phyloP scores from a whole-genome alignment of 2,329 filamentous ascomycete genomes.

The Cladosporium sp. region DNA sequence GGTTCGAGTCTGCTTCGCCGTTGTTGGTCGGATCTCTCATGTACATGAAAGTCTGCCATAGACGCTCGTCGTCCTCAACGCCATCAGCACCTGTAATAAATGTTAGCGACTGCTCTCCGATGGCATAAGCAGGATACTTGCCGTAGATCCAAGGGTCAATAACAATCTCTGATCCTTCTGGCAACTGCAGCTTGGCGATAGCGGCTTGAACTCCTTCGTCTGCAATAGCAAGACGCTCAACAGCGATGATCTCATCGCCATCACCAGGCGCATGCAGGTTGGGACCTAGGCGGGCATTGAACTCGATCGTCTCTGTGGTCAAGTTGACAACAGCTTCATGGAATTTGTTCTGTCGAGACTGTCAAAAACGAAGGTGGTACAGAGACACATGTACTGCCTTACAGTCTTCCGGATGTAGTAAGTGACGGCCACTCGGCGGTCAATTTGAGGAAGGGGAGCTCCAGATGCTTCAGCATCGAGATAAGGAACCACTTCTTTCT shows the following conservation, averaged over 20 bases:
- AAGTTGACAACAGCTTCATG: conserved; percentile 64
- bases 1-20: conserved; percentile 64
- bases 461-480: conserved; percentile 37
- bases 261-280: conserved; percentile 62
- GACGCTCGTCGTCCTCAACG: conserved; percentile 49
- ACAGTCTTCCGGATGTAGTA: conserved; percentile 60
- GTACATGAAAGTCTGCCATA: conserved; percentile 69
- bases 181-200: conserved; percentile 61
- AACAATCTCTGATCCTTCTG: conserved; percentile 58
- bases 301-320: conserved; percentile 53
- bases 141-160: conserved; percentile 57
- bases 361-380: not conserved
- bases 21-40: conserved; percentile 64
- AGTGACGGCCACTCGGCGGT: conserved; percentile 53
- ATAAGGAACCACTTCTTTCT: conserved; percentile 37
- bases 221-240: conserved; percentile 59
- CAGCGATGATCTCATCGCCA: conserved; percentile 60
- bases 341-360: conserved; percentile 51
- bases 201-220: conserved; percentile 60
- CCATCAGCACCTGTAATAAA: conserved; percentile 44
- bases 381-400: not conserved
- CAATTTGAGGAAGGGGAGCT: conserved; percentile 48
- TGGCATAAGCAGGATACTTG: conserved; percentile 19
- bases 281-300: conserved; percentile 60
- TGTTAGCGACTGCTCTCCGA: not conserved